Conservation (phyloP, 805 yeast genomes). For the Kodamaea neixiangensis region DNA sequence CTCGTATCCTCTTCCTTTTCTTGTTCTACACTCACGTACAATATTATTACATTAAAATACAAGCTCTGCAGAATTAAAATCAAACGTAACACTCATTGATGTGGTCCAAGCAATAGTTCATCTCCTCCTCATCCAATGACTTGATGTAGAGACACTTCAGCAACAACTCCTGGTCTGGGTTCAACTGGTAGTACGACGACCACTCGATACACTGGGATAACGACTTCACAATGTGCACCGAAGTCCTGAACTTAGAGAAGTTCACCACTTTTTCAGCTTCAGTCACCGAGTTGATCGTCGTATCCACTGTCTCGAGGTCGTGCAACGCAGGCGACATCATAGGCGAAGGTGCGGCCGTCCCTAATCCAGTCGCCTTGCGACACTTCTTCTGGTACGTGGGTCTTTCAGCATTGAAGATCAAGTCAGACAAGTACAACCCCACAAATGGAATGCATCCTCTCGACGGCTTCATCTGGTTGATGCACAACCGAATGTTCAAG, state of each 20-base stretch:
- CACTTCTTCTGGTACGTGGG: constrained; percentile 36
- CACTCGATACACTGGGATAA: constrained; percentile 83
- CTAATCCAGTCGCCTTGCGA: neutral
- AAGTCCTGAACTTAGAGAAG: constrained; percentile 72
- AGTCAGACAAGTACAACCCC: constrained; percentile 81
- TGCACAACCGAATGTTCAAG: constrained; percentile 59
- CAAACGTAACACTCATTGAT: constrained; percentile 8
- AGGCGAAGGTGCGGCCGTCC: neutral
- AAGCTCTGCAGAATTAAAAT: neutral
- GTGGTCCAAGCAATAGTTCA: constrained; percentile 40
- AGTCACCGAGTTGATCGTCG: constrained; percentile 15
- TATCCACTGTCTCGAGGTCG: constrained; percentile 11
- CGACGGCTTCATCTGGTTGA: constrained; percentile 59
- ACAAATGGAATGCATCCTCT: constrained; percentile 89
- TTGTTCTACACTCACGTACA: neutral
- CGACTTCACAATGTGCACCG: constrained; percentile 75
- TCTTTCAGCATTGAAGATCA: constrained; percentile 70
- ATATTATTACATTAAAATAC: constrained; percentile 6
- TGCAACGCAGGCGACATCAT: constrained; percentile 3
- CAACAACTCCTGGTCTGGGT: constrained; percentile 60
- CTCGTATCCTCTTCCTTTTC: neutral
- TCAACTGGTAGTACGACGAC: constrained; percentile 66
- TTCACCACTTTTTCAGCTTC: constrained; percentile 55
- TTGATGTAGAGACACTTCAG: constrained; percentile 84
- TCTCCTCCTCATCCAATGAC: constrained; percentile 71